phyloP scores from a whole-genome alignment of 306 rosid species.

The Quercus wislizeni region DNA sequence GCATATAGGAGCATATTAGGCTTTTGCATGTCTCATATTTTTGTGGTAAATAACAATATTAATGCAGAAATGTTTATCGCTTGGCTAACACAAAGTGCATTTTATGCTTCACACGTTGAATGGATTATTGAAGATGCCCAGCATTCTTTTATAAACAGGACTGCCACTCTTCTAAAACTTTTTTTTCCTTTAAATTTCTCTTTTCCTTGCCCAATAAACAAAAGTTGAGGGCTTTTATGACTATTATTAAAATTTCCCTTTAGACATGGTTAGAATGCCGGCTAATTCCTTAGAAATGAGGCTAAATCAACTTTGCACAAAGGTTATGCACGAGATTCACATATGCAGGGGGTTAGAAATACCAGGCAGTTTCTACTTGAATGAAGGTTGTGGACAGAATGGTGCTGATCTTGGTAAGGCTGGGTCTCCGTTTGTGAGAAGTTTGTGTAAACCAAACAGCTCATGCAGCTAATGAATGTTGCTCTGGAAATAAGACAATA shows the following conservation, averaged over 20 bases:
- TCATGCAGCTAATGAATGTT: background rate
- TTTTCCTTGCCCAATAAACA: too few relatives aligned
- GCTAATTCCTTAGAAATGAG: too few relatives aligned
- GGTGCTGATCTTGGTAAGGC: background rate
- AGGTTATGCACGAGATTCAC: too few relatives aligned
- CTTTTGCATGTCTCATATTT: background rate
- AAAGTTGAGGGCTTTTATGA: too few relatives aligned
- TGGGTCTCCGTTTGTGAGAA: background rate
- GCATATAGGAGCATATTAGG: background rate
- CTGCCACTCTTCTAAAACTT: too few relatives aligned
- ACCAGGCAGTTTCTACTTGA: background rate
- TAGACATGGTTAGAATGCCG: too few relatives aligned
- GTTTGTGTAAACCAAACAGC: background rate
- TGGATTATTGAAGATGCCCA: too few relatives aligned
- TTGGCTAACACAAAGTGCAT: background rate
- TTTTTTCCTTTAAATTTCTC: too few relatives aligned
- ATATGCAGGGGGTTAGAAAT: background rate
- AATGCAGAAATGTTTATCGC: slow-evolving; percentile 19
- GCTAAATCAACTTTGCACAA: too few relatives aligned
- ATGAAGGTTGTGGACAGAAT: background rate
- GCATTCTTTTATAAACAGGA: too few relatives aligned
- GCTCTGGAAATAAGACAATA: background rate
- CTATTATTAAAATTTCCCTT: too few relatives aligned
- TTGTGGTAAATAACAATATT: background rate
- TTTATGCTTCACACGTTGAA: too few relatives aligned